A percentile compares a stretch with the other conserved stretches of the same genome.
Evolutionary conservation across 202 grass and related monocot genomes (phyloP).

Genomic region (Carex arenaria): DNA sequence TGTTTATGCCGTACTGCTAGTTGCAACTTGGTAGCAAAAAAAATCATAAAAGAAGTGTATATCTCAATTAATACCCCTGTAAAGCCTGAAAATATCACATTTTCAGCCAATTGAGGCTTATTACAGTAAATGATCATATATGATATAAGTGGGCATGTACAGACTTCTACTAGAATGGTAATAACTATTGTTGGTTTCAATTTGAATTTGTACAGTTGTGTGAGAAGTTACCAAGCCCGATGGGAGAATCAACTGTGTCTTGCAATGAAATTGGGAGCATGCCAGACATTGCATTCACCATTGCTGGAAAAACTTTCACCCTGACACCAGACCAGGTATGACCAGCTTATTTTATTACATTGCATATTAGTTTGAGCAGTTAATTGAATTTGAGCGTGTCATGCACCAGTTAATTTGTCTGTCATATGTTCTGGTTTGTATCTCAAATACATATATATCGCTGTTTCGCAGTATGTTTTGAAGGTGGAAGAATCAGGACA

Average conservation of each 20-base stretch:
- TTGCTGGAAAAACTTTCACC: slow-evolving; percentile 59
- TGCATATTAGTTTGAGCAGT: neutral
- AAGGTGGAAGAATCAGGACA: slow-evolving; percentile 63
- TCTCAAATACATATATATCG: neutral
- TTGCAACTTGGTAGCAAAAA: neutral
- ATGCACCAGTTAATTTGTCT: neutral
- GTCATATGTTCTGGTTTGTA: neutral
- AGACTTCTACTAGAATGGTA: neutral
- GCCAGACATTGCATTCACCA: slow-evolving; percentile 84
- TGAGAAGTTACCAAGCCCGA: slow-evolving; percentile 75
- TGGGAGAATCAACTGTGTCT: slow-evolving; percentile 60
- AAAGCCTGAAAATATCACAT: neutral
- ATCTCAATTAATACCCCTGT: neutral
- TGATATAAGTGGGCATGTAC: neutral
- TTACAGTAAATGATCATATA: neutral
- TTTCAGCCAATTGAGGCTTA: neutral
- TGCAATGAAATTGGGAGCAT: slow-evolving; percentile 66
- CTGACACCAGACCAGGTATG: slow-evolving; percentile 80
- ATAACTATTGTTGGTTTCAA: neutral
- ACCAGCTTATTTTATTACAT: neutral
- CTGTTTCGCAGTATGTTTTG: slow-evolving; percentile 57
- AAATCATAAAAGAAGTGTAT: neutral
- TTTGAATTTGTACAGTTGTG: slow-evolving; percentile 52
- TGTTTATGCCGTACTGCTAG: neutral
- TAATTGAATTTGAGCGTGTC: neutral